Base-by-base conservation (phyloP, 176 grass and related monocot genomes). In the Musa beccarii region DNA sequence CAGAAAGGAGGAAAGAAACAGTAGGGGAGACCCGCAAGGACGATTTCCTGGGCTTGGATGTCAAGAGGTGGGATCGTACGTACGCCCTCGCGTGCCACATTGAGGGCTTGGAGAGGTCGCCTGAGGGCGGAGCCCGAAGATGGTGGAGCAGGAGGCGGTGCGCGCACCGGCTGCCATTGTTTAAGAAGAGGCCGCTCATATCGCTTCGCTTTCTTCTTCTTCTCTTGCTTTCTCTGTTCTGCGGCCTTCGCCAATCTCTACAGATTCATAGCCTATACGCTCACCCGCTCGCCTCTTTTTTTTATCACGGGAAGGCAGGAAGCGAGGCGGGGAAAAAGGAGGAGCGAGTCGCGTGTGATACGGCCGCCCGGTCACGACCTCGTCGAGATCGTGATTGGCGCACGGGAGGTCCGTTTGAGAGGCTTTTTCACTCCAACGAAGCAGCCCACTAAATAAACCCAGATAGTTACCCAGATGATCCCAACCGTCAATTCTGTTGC, bases 11-110 rank as follows among this genome's bases (percentile, higher is more conserved):
- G 63, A 79, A 83, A 76, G 63, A 62, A 50, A 76, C 74, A 62
- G 79, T 56, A 34, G 84, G 16, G 71, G 55, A 66, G 24, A 26
- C 5, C 4, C 51, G 6, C 51, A 19, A 14, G 54, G 54, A 61
- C 53, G 73, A 63, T 0, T 49, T 28, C 55, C 19, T 75, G 25
- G 25, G 70, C 54, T 75, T 63, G 79, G 79, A 85, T 50, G 86
- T 91, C 66, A 85, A 19, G 78, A 82, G 88, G 65, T 81, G 82
- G 63, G 83, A 85, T 66, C 88, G 86, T 21, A 81, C 5, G 78
- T 73, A 61, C 23, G 53, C 1, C 69, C 24, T 57, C 11, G 10
- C 49, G n/a, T 14, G 34, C 9, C 54, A 26, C 66, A 10, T 69
- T 50, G 74, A 80, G 68, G 63, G 78, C 11, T 49, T 10, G 73